These are phyloP conservation scores for Pyrus communis DNA, from an alignment of 306 rosid genomes.

Conservation along the genomic window DNA sequence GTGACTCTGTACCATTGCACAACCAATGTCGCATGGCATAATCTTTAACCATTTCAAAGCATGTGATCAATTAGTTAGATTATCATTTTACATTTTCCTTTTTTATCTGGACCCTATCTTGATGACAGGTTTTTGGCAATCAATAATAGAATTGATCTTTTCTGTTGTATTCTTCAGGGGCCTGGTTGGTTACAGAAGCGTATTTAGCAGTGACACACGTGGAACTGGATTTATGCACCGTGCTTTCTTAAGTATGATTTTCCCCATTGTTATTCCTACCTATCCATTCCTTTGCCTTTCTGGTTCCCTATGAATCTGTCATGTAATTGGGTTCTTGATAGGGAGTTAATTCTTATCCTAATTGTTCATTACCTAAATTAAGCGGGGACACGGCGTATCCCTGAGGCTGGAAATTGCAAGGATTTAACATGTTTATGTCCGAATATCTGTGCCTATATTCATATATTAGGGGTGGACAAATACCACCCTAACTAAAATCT, in stretches of 20 bases:
- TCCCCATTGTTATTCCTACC: background rate
- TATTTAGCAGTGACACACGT: conserved; percentile 96
- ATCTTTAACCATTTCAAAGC: background rate
- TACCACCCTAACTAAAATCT: background rate
- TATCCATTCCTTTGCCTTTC: background rate
- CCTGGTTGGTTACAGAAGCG: conserved; percentile 94
- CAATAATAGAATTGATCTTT: background rate
- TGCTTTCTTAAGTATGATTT: conserved; percentile 73
- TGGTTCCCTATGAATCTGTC: background rate
- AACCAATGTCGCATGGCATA: background rate
- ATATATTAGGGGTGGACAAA: background rate
- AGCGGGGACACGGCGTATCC: background rate
- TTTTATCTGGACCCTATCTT: background rate
- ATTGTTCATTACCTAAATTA: background rate
- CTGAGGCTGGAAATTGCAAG: background rate
- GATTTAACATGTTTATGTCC: background rate
- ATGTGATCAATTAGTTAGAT: background rate
- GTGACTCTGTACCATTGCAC: background rate
- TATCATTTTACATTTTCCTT: background rate
- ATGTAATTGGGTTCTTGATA: background rate
- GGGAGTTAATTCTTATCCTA: background rate
- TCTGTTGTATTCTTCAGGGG: conserved; percentile 61
- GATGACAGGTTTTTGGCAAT: background rate
- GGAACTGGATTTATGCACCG: conserved; percentile 99
- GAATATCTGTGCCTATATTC: background rate